Conservation (phyloP, 208 protist genomes). For the Trypanosoma lewisi region DNA sequence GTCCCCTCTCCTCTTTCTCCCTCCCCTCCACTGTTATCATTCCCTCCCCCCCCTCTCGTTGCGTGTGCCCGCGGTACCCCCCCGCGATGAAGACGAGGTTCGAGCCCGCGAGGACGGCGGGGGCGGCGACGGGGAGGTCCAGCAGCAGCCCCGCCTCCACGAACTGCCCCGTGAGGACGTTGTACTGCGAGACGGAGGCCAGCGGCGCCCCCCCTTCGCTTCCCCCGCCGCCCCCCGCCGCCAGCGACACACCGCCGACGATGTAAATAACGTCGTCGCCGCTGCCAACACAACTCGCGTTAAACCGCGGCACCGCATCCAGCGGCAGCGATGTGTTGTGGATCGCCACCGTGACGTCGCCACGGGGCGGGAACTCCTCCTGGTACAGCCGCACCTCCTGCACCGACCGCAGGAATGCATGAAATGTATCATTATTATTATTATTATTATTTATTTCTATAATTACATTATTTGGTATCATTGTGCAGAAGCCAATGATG, state of each 20-base stretch:
- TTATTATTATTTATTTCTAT: too few relatives aligned
- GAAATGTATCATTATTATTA: neutral
- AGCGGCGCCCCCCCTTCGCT: conserved; percentile 13
- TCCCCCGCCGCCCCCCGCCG: too few relatives aligned
- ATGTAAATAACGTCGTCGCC: conserved; percentile 30
- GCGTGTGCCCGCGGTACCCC: conserved; percentile 4
- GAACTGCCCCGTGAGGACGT: conserved; percentile 34
- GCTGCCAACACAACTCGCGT: conserved; percentile 31
- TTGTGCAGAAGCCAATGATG: conserved; percentile 45
- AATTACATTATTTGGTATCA: conserved; percentile 23
- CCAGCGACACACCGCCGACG: conserved; percentile 26
- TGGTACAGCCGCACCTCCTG: conserved; percentile 23
- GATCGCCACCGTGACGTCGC: conserved; percentile 27
- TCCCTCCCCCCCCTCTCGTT: too few relatives aligned
- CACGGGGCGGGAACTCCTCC: conserved; percentile 19
- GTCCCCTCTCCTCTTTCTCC: too few relatives aligned
- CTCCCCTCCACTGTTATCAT: too few relatives aligned
- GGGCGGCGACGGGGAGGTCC: conserved; percentile 18
- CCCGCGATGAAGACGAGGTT: conserved; percentile 31
- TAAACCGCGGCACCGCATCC: conserved; percentile 17
- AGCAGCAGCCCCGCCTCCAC: conserved; percentile 41
- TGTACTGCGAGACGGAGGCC: conserved; percentile 36
- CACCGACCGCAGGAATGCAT: conserved; percentile 22
- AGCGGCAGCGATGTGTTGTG: conserved; percentile 13
- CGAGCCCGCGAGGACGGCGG: conserved; percentile 29